Base-by-base conservation (phyloP, 1,139 yeast species). In the Hanseniaspora uvarum region DNA sequence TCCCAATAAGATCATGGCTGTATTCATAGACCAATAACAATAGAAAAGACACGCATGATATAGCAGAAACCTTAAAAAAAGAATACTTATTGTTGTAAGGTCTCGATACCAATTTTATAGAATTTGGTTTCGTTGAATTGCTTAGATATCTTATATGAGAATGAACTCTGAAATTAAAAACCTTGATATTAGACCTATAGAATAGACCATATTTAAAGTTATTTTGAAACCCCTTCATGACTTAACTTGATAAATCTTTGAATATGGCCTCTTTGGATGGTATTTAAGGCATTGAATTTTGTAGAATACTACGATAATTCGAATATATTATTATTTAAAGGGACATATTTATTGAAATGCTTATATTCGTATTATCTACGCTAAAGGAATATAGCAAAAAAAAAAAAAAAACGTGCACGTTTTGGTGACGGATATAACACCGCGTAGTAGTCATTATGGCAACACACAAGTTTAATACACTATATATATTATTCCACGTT, bases 401-500 rank as follows among this genome's bases (percentile, higher is more conserved):
- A n/a, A 3, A 31, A 21, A 2, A 38, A 12, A n/a, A 38, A 34
- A 38, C 14, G 12, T 30, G 11, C 6, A n/a, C n/a, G n/a, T n/a
- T n/a, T n/a, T n/a, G n/a, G n/a, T 31, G 34, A 14, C 31, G 31
- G 31, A 28, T 28, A 10, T 28, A 28, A 28, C 31, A 31, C 34
- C 34, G 12, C 5, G 5, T n/a, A 5, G 11, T 28, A 6, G 11
- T 28, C 31, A 28, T 28, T 4, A 4, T 28, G 11, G 7, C 7
- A 28, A 28, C n/a, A n/a, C n/a, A n/a, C 31, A 3, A 28, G 8
- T 12, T 28, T 28, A 10, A 28, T 28, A 28, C 31, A 28, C 2
- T 28, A 41, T 41, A 28, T 41, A 41, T 19, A 41, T 53, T 45
- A 55, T 61, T 69, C 81, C 69, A 83, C 72, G 64, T 84, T 94